phyloP scores from a whole-genome alignment of 2,329 filamentous ascomycete genomes.

The Curvularia lunata region DNA sequence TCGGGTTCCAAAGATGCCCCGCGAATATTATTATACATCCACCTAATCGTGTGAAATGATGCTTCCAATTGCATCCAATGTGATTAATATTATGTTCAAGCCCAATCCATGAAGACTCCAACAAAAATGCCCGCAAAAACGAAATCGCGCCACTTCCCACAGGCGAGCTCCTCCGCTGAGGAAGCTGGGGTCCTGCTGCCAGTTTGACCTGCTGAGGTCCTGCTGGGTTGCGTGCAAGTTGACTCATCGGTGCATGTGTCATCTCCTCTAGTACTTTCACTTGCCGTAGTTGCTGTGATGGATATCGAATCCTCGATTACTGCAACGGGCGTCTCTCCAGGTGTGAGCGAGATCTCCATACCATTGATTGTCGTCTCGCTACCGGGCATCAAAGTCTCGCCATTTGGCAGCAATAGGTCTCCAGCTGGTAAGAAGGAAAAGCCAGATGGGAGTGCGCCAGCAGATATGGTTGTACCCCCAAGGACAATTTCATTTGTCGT shows the following conservation, averaged over 20 bases:
- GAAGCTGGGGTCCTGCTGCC: not conserved
- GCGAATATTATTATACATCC: not conserved
- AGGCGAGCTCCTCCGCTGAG: not conserved
- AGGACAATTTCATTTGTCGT: not conserved
- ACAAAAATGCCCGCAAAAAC: not conserved
- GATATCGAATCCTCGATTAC: not conserved
- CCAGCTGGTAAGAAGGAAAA: not conserved
- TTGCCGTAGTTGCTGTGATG: not conserved
- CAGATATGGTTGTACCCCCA: not conserved
- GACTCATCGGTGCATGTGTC: not conserved
- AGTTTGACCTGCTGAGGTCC: not conserved
- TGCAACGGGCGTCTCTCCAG: not conserved
- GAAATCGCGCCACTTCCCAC: not conserved
- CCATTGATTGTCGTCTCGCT: not conserved
- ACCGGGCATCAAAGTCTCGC: constrained; percentile 5
- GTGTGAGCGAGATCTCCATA: constrained; percentile 1
- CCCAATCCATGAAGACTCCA: not conserved
- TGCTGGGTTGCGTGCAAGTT: not conserved
- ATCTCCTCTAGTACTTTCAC: not conserved
- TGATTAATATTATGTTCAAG: not conserved
- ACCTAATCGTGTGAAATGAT: not conserved
- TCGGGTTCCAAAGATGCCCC: not conserved
- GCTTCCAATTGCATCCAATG: too few species aligned
- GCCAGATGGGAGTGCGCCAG: not conserved
- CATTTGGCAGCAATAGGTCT: not conserved